Evolutionary conservation across 345 rosid species (phyloP).

Genomic region (Syzygium jambos): DNA sequence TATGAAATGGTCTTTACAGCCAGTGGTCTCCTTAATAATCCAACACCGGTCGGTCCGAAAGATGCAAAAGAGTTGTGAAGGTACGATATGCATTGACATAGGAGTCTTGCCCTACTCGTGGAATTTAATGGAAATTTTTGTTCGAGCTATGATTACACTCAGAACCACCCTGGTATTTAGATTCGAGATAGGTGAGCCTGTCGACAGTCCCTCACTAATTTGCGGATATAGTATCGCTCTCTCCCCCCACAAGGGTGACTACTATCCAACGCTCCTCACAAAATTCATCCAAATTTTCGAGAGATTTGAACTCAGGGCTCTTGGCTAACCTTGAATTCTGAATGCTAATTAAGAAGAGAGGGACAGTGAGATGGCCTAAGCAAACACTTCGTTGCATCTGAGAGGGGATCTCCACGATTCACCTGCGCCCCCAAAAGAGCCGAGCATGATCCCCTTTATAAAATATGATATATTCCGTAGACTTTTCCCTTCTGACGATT

Average conservation of each 20-base stretch:
- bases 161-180: background rate
- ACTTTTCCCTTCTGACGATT: background rate
- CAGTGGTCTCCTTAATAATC: background rate
- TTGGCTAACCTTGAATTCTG: too few species aligned
- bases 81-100: background rate
- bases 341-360: too few species aligned
- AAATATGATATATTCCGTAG: background rate
- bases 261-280: background rate
- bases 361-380: background rate
- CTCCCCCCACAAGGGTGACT: background rate
- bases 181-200: background rate
- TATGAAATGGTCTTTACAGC: background rate
- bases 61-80: background rate
- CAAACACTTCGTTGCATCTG: background rate
- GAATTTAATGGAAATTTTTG: background rate
- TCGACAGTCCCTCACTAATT: background rate
- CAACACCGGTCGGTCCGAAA: background rate
- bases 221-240: background rate
- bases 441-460: background rate
- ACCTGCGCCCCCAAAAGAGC: background rate
- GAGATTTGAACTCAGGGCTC: too few species aligned
- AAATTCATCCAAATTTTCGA: too few species aligned
- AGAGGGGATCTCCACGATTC: background rate
- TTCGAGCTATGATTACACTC: background rate
- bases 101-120: background rate